Conservation (phyloP, 257 asterid genomes). For the Capsicum chinense region DNA sequence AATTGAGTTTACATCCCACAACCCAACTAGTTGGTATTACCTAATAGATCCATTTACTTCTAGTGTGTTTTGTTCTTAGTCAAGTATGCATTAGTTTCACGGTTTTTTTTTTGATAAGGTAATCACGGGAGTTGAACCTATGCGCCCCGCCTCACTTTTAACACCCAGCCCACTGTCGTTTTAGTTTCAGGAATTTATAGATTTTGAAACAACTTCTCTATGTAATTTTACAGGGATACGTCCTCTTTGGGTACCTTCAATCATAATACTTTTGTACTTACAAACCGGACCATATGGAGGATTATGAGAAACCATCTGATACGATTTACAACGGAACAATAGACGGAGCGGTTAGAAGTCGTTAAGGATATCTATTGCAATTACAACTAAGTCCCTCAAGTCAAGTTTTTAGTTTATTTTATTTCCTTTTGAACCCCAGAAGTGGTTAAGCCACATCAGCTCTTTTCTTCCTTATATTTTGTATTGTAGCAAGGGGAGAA, state of each 20-base stretch:
- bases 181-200: neutral
- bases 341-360: no score
- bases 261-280: no score
- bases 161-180: neutral
- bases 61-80: neutral
- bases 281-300: no score
- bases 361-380: no score
- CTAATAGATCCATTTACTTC: neutral
- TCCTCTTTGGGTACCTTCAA: no score
- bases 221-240: neutral
- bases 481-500: no score
- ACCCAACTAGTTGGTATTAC: neutral
- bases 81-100: neutral
- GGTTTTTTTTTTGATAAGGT: neutral
- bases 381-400: no score
- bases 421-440: no score
- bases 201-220: neutral
- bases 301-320: neutral
- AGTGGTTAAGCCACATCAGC: no score
- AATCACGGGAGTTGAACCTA: neutral
- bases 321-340: no score
- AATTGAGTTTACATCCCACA: conserved; percentile 8
- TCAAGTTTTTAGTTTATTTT: no score
- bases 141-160: neutral
- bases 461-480: no score